phyloP scores from a whole-genome alignment of 2,329 filamentous ascomycete genomes.

The Falciphora oryzae region DNA sequence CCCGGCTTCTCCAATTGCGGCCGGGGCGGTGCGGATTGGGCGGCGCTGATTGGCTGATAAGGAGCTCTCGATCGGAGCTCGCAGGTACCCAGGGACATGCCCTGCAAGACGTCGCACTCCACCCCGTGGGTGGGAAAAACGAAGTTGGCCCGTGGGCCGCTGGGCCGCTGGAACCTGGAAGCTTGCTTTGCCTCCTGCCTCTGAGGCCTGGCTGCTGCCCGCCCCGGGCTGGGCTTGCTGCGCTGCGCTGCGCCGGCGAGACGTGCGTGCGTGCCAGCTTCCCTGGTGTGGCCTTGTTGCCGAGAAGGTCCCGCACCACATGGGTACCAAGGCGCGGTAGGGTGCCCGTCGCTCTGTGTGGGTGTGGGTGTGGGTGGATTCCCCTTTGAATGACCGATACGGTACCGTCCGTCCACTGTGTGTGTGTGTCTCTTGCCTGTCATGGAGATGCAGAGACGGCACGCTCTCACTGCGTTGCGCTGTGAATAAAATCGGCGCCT shows the following conservation, averaged over 20 bases:
- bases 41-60: slow-evolving; percentile 2
- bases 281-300: not conserved
- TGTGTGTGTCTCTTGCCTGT: not conserved
- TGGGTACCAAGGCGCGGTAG: not conserved
- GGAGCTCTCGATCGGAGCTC: slow-evolving; percentile 7
- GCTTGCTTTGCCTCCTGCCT: not conserved
- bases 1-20: slow-evolving; percentile 14
- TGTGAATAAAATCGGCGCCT: slow-evolving; percentile 18
- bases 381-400: not conserved
- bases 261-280: not conserved
- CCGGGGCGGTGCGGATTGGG: not conserved
- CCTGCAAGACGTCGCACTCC: slow-evolving; percentile 4
- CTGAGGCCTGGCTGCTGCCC: not conserved
- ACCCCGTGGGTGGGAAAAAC: slow-evolving; percentile 5
- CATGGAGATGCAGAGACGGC: slow-evolving; percentile 1
- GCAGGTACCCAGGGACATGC: slow-evolving; percentile 6
- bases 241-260: not conserved
- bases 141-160: slow-evolving; percentile 1
- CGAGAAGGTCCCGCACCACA: not conserved
- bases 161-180: slow-evolving; percentile 4
- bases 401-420: not conserved
- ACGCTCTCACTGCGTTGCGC: not conserved
- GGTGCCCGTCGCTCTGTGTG: not conserved
- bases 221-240: not conserved
- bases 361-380: not conserved